Evolutionary conservation across 148 eudicot species (phyloP), one percentile per base, ranked within the genome.

Genomic region (Persicaria tinctoria): DNA sequence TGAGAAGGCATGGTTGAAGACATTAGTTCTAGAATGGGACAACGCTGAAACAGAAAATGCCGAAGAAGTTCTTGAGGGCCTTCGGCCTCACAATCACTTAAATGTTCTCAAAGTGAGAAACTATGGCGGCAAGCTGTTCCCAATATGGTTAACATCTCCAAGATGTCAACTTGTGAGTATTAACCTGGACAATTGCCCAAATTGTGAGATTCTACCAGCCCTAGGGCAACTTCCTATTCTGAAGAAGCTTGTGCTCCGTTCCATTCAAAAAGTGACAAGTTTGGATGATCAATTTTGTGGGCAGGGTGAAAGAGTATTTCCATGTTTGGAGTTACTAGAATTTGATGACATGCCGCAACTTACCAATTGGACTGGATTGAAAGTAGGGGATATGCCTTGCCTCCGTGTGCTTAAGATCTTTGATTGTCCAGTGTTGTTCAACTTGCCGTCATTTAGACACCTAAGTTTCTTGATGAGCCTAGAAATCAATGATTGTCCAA

Each of bases 121-220:
- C 45, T 62, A 62, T 62, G 41, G 6, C 1, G 68, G 68, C 2
- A 41, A 23, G 8, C 10, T n/a, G 16, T 23, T 62, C 13, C 44
- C 68, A 62, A 23, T 3, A 23, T 62, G 68, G 68, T 62, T 62
- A 27, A 4, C 10, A 18, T 62, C 68, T 27, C 68, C 68, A 62
- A 23, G 44, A 27, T 62, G 68, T 45, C 68, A 62, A 27, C 44
- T 62, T 62, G 68, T 62, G 68, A 62, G 68, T 27, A 62, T 62
- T 23, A 6, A 3, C 68, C 23, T 62, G 13, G 45, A 27, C 10
- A 62, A 2, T 27, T 62, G 68, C 45, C 44, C 68, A 62, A 62
- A 62, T 27, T 62, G 68, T 62, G 13, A 27, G 27, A 45, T 20
- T 62, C 41, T 62, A 23, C 68, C 68, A 8, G 9, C 68, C 44